Percentiles rank a stretch among this genome's conserved stretches.
phyloP scores from a whole-genome alignment of 23 red algal genomes.

The Gracilaria gracilis region DNA sequence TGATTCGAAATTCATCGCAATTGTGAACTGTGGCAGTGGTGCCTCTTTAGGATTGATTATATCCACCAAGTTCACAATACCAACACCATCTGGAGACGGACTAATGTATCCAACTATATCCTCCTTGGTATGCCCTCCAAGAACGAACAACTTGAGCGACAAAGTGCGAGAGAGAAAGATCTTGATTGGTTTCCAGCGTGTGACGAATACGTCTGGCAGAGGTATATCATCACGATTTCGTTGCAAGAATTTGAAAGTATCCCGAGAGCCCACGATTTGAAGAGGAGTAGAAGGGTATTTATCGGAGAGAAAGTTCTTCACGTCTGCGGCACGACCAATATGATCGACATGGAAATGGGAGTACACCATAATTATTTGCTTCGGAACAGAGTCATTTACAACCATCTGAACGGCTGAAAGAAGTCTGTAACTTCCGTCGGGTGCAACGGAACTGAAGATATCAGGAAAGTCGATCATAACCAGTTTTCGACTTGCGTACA shows the following conservation, averaged over 20 bases:
- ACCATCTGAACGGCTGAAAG: conserved; percentile 7
- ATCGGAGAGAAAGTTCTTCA: background rate
- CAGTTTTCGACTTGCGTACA: conserved; percentile 10
- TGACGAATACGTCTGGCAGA: conserved; percentile 3
- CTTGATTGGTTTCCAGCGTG: background rate
- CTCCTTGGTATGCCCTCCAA: conserved; percentile 26
- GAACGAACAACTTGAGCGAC: conserved; percentile 9
- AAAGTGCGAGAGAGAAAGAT: conserved; percentile 6
- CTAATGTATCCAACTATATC: conserved; percentile 31
- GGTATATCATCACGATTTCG: conserved; percentile 23
- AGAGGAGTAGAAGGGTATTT: background rate
- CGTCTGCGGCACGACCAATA: conserved; percentile 11
- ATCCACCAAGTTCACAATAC: conserved; percentile 30
- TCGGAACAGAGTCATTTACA: background rate
- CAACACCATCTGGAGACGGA: background rate
- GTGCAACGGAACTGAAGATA: conserved; percentile 7
- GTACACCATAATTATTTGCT: conserved; percentile 41
- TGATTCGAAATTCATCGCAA: conserved; percentile 35
- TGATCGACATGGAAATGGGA: conserved; percentile 51
- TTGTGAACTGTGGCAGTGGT: conserved; percentile 27
- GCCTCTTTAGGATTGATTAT: conserved; percentile 34
- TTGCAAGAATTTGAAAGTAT: conserved; percentile 23
- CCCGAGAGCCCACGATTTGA: conserved; percentile 8
- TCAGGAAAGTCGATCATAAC: conserved; percentile 58
- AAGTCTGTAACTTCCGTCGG: conserved; percentile 32